Evolutionary conservation across 495 filamentous ascomycete species (phyloP), one percentile per base, ranked within the genome.

Genomic region (Aspergillus ostianus): DNA sequence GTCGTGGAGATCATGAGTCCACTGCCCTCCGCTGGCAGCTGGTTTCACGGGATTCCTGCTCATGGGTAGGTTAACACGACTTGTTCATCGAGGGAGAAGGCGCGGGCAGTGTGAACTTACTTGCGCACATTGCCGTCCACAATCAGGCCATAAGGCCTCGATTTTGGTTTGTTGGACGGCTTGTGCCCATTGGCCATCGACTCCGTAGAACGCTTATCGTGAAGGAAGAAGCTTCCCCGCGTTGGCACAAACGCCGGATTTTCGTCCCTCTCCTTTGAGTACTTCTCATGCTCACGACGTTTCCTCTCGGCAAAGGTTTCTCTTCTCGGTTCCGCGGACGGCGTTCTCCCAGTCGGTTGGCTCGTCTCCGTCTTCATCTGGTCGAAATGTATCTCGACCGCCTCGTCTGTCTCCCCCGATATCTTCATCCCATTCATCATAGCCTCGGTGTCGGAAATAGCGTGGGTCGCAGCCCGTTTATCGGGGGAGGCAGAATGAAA

Each of bases 1-100:
- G 52, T 97, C 93, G 73, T 98, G 94, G 75, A 98, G 90, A 75
- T 98, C 94, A 69, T 98, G 94, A 57, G 89, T 81, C 94, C 94
- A 98, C 36, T 83, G 88, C 13, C 87, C 83, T 71, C 88, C 87
- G 68, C 92, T 94, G 29, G 87, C 86, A 60, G 90, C 89, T 23
- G 89, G 82, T 56, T 87, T 89, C 47, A 84, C 78, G 59, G 88
- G 83, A 58, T 90, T 82, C 62, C 94, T 92, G 68, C 84, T 26
- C 12, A 26, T 4, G 18, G 17, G 50, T 23, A 10, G 15, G n/a
- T 17, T 51, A 9, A 9, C 21, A 45, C 27, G 19, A 9, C 26
- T 30, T 17, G 8, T 17, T 19, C n/a, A 44, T 53, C 5, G 12
- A 19, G 18, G 50, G 23, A n/a, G 7, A 13, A 49, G 6, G 20